Base-by-base conservation (phyloP, 1,284 basidiomycete species). In the Lentinula novae-zelandiae region DNA sequence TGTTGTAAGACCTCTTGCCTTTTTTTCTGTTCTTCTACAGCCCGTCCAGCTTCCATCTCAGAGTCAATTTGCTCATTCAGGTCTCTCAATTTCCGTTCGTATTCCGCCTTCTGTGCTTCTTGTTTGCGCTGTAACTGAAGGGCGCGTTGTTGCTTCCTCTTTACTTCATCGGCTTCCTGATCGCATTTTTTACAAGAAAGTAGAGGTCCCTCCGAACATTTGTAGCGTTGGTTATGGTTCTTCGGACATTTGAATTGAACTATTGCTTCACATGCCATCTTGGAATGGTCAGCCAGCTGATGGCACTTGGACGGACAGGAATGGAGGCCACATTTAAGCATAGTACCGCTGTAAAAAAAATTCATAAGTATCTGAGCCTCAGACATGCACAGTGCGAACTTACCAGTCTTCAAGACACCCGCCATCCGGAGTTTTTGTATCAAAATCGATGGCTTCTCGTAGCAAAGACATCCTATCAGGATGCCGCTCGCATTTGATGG, bases 231-330 rank as follows among this genome's bases (percentile, higher is more conserved):
- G 5, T 39, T 42, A 57, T 78, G 76, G 1, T 73, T 67, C 9
- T 65, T 64, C 4, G 62, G 62, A 50, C 69, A 71, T 40, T 60
- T 60, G 12, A 38, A 58, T 15, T 62, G 48, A 53, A 66, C 51
- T 48, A 68, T 63, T 15, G 60, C 49, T 59, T 58, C n/a, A 66
- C 70, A 67, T 36, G 66, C 39, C 73, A 71, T 68, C 68, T 70
- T 70, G 2, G 71, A 69, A 50, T 71, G 70, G 52, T 84, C 76
- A 53, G 68, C 71, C 1, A 81, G 66, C 54, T 78, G 77, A 67
- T 87, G 85, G 58, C 85, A 87, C 67, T 80, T 85, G 1, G 75
- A 82, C 0, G 76, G 75, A 65, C 85, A 87, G 0, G 17, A 5
- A 63, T 86, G 85, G 5, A 78, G 8, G 4, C 78, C 76, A 60